These are phyloP conservation scores for Parmelia sp. DNA, from an alignment of 495 filamentous ascomycete species.

Conservation along the genomic window DNA sequence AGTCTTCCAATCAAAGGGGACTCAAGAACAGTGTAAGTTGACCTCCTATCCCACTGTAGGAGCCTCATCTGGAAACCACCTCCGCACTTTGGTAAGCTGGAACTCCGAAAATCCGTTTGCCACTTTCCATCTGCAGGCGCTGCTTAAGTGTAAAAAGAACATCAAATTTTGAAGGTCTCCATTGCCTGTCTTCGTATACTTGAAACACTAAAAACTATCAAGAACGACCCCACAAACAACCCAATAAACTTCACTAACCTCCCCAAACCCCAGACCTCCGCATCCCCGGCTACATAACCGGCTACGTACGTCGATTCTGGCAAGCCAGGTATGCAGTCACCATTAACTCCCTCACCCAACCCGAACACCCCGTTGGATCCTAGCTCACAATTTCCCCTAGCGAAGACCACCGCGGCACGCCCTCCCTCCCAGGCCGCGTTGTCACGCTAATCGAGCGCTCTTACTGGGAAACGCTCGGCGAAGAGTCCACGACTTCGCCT, in stretches of 20 bases:
- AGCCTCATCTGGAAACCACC: constrained; percentile 98
- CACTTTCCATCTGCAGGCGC: not conserved
- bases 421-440: constrained; percentile 77
- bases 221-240: not conserved
- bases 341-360: constrained; percentile 50
- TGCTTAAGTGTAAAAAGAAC: no score
- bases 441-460: constrained; percentile 81
- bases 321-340: constrained; percentile 56
- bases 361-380: constrained; percentile 90
- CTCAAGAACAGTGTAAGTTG: not conserved
- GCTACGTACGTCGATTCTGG: constrained; percentile 96
- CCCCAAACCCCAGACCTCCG: constrained; percentile 55
- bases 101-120: not conserved
- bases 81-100: constrained; percentile 74
- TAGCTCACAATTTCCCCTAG: no score
- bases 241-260: not conserved
- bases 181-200: not conserved
- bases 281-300: constrained; percentile 84
- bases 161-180: not conserved
- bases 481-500: constrained; percentile 42
- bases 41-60: constrained; percentile 39
- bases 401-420: constrained; percentile 92
- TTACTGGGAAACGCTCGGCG: constrained; percentile 73
- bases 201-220: not conserved
- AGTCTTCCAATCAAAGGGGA: not conserved